Conservation (phyloP, 1,284 basidiomycete species). For the Ganoderma meredithae region DNA sequence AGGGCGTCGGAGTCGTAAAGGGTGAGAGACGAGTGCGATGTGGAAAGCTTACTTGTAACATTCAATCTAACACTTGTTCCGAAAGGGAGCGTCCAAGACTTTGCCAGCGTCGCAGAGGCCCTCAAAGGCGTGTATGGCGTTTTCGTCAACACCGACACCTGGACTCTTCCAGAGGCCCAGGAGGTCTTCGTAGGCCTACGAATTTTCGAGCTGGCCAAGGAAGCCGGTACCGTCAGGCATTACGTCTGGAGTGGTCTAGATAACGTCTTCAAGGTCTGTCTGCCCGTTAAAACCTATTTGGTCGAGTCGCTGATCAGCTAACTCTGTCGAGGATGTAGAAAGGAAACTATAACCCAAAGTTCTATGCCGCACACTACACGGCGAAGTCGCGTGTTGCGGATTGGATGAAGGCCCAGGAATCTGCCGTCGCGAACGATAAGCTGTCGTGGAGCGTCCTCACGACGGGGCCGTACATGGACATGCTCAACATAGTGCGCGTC, state of each 20-base stretch:
- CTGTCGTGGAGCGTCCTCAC: conserved; percentile 50
- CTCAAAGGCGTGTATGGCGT: conserved; percentile 53
- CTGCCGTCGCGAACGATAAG: conserved; percentile 42
- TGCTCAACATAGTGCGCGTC: conserved; percentile 36
- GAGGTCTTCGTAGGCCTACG: conserved; percentile 52
- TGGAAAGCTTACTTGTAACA: too few relatives aligned
- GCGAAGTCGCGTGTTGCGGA: conserved; percentile 53
- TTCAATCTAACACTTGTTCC: neutral
- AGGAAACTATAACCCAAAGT: conserved; percentile 43
- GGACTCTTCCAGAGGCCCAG: conserved; percentile 51
- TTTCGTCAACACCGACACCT: conserved; percentile 55
- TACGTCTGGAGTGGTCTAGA: conserved; percentile 56
- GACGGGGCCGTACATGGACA: conserved; percentile 49
- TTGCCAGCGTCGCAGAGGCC: conserved; percentile 42
- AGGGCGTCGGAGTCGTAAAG: conserved; percentile 52
- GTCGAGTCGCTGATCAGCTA: too few relatives aligned
- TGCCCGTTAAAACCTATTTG: neutral
- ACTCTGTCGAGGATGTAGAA: conserved; percentile 35
- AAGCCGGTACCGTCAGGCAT: conserved; percentile 47
- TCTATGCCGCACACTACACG: conserved; percentile 38
- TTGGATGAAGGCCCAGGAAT: conserved; percentile 49
- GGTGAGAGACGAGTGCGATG: conserved; percentile 38
- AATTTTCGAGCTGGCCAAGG: conserved; percentile 55
- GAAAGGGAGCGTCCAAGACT: conserved; percentile 40
- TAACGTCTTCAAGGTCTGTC: conserved; percentile 51